phyloP scores from a whole-genome alignment of 345 rosid species.

The Aurinia saxatilis region DNA sequence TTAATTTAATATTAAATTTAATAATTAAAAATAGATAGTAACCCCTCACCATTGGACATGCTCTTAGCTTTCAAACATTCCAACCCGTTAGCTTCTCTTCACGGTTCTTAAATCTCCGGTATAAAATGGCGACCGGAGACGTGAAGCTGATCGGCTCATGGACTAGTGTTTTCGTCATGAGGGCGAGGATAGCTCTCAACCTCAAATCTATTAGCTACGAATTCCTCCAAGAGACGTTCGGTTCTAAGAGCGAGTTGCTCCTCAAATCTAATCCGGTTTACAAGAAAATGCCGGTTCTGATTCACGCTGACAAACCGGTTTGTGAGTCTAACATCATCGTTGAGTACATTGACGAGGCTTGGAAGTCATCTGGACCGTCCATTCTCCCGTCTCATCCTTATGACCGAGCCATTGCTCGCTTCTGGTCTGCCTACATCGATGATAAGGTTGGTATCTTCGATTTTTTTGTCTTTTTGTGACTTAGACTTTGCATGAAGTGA shows the following conservation, averaged over 20 bases:
- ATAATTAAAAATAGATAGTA: no score
- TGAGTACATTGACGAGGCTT: constrained; percentile 59
- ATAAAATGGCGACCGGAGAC: constrained; percentile 9
- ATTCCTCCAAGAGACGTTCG: constrained; percentile 39
- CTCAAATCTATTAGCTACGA: constrained; percentile 24
- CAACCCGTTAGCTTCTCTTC: neutral
- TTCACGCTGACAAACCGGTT: constrained; percentile 53
- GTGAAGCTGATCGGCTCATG: constrained; percentile 29
- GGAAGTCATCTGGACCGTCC: constrained; percentile 48
- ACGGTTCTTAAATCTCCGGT: neutral
- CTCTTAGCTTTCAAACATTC: no score
- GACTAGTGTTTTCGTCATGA: constrained; percentile 29
- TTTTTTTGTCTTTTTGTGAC: no score
- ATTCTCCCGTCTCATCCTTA: constrained; percentile 60
- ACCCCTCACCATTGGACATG: no score
- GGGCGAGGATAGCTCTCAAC: constrained; percentile 26
- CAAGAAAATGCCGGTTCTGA: constrained; percentile 76
- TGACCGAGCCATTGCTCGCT: constrained; percentile 52
- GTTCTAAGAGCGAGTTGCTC: constrained; percentile 58
- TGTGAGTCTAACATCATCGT: constrained; percentile 71
- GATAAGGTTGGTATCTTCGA: constrained; percentile 53
- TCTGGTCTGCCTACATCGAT: constrained; percentile 59
- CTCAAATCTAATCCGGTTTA: constrained; percentile 68
- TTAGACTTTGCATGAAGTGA: no score
- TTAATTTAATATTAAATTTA: no score